A percentile compares a stretch with the other conserved stretches of the same genome.
Evolutionary conservation across 768 basidiomycete genomes (phyloP).

Genomic region (Tricholoma sp.): DNA sequence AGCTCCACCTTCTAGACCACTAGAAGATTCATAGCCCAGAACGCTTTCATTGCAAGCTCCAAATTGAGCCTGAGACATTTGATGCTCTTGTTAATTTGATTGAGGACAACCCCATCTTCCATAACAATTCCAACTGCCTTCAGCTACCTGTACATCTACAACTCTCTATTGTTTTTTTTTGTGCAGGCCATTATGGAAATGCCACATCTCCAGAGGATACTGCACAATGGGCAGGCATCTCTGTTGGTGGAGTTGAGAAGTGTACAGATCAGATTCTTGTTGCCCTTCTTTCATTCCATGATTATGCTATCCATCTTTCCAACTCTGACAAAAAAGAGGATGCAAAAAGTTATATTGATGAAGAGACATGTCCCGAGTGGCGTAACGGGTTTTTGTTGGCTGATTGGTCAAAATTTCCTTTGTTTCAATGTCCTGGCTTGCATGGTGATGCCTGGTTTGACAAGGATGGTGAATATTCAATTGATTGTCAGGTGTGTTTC

Average conservation of each 20-base stretch:
- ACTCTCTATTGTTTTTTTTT: constrained; percentile 21
- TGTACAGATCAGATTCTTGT: background rate
- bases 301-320: background rate
- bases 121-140: constrained; percentile 17
- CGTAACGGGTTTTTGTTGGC: too few relatives aligned
- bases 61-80: too few relatives aligned
- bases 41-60: too few relatives aligned
- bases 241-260: too few relatives aligned
- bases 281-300: background rate
- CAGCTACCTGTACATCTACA: constrained; percentile 19
- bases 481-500: too few relatives aligned
- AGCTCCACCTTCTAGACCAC: background rate
- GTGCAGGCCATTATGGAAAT: too few relatives aligned
- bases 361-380: constrained; percentile 1
- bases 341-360: background rate
- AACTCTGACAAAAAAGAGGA: background rate
- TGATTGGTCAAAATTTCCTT: too few relatives aligned
- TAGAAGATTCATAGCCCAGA: background rate
- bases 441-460: too few relatives aligned
- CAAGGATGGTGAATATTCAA: too few relatives aligned
- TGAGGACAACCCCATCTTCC: constrained; percentile 15
- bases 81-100: too few relatives aligned
- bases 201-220: constrained; percentile 9
- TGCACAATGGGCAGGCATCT: too few relatives aligned
- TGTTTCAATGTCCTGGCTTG: too few relatives aligned